These are phyloP conservation scores for Dentipellis sp. DNA, from an alignment of 768 basidiomycete genomes.

Conservation along the genomic window DNA sequence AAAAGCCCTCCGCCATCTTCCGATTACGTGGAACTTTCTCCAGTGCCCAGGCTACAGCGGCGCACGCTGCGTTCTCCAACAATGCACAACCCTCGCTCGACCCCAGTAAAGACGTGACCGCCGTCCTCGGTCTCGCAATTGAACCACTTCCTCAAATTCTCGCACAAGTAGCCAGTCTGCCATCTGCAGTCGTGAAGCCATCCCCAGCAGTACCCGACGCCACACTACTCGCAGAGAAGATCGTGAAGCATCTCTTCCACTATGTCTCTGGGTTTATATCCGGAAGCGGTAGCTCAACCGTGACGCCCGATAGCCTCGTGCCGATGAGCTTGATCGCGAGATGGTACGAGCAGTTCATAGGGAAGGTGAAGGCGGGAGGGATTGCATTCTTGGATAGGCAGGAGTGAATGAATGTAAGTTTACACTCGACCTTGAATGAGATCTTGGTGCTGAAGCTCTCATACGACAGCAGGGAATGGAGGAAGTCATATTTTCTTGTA, in stretches of 20 bases:
- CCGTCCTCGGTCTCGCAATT: conserved; percentile 71
- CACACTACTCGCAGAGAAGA: conserved; percentile 50
- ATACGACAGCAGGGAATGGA: no score
- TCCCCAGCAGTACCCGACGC: conserved; percentile 31
- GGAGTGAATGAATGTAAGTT: conserved; percentile 1
- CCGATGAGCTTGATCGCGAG: conserved; percentile 54
- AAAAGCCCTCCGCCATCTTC: conserved; percentile 85
- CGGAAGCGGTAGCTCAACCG: conserved; percentile 20
- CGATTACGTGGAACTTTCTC: conserved; percentile 62
- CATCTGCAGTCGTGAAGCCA: conserved; percentile 20
- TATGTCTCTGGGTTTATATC: conserved; percentile 58
- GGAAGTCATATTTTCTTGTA: no score
- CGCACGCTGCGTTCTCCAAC: conserved; percentile 23
- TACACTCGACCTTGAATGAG: no score
- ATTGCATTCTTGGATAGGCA: conserved; percentile 49
- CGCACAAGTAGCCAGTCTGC: conserved; percentile 43
- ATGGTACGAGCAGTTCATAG: conserved; percentile 65
- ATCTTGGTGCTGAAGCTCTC: no score
- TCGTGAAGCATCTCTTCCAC: conserved; percentile 69
- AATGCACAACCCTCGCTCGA: conserved; percentile 17
- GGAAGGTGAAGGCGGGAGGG: conserved; percentile 51
- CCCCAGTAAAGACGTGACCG: conserved; percentile 40
- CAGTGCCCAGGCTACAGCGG: conserved; percentile 18
- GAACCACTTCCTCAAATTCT: conserved; percentile 63
- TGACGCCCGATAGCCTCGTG: conserved; percentile 43